Conservation (phyloP, 192 early-diverging fungal genomes). For the Backusella circina region DNA sequence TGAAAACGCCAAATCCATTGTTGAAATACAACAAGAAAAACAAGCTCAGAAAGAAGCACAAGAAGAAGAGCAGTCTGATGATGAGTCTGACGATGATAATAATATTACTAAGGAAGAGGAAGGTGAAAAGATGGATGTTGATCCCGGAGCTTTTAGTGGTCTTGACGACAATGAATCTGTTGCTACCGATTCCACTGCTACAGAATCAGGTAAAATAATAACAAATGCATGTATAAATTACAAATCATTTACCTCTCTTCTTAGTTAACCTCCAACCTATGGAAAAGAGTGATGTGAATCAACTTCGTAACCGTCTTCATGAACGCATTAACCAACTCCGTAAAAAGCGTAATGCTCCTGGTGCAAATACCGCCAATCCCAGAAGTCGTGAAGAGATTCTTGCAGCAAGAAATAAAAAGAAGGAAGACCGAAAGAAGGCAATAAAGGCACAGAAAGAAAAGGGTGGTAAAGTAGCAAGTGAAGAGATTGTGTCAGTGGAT, state of each 20-base stretch:
- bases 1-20: constrained; percentile 68
- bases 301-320: constrained; percentile 59
- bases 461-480: constrained; percentile 40
- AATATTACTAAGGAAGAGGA: constrained; percentile 26
- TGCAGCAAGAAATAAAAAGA: constrained; percentile 69
- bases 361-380: constrained; percentile 45
- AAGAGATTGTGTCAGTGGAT: constrained; percentile 47
- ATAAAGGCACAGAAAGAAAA: constrained; percentile 59
- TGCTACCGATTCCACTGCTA: neutral
- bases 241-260: neutral
- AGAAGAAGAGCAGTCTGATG: constrained; percentile 34
- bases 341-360: constrained; percentile 60
- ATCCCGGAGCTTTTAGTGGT: constrained; percentile 23
- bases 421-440: constrained; percentile 61
- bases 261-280: constrained; percentile 30
- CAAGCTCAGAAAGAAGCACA: constrained; percentile 33
- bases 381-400: constrained; percentile 70
- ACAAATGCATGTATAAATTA: too few relatives aligned
- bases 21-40: constrained; percentile 62
- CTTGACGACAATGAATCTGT: constrained; percentile 12
- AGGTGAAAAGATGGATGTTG: constrained; percentile 24
- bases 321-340: constrained; percentile 59
- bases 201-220: neutral
- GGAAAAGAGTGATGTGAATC: constrained; percentile 45
- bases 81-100: constrained; percentile 36